Percentiles rank a stretch among this genome's conserved stretches.
phyloP scores from a whole-genome alignment of 768 basidiomycete species.

The Candolleomyces efflorescens region DNA sequence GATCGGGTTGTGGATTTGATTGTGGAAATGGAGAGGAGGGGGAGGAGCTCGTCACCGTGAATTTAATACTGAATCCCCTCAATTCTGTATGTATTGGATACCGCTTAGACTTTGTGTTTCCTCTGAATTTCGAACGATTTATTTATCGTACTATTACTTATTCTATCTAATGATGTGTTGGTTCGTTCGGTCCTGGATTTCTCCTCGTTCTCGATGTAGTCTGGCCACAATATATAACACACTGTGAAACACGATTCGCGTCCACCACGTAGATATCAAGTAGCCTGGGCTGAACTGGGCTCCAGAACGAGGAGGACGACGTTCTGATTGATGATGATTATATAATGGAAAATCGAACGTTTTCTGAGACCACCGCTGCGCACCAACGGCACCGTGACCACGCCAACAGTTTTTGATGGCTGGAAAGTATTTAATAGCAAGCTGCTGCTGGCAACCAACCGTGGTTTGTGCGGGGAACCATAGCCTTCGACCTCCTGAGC shows the following conservation, averaged over 20 bases:
- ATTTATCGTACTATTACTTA: no score
- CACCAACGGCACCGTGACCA: no score
- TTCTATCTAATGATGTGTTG: no score
- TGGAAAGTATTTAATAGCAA: background rate
- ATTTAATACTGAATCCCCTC: background rate
- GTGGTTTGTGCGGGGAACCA: background rate
- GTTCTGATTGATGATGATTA: background rate
- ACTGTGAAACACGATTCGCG: background rate
- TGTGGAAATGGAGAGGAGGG: constrained; percentile 37
- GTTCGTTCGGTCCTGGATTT: no score
- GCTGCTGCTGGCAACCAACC: background rate
- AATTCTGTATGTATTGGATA: background rate
- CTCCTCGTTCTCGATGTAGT: background rate
- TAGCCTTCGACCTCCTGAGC: no score
- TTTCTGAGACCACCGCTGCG: background rate
- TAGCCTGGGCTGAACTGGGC: background rate
- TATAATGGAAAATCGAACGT: background rate
- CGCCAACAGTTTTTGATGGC: background rate
- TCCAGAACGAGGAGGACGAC: background rate
- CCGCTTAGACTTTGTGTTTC: background rate
- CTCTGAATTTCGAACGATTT: no score
- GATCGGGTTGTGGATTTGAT: constrained; percentile 76
- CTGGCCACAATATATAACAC: background rate
- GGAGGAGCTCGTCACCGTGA: constrained; percentile 3
- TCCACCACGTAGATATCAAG: no score